These are phyloP conservation scores for Nakaseomyces bracarensis DNA, from an alignment of 1,139 yeast species.

Conservation along the genomic window DNA sequence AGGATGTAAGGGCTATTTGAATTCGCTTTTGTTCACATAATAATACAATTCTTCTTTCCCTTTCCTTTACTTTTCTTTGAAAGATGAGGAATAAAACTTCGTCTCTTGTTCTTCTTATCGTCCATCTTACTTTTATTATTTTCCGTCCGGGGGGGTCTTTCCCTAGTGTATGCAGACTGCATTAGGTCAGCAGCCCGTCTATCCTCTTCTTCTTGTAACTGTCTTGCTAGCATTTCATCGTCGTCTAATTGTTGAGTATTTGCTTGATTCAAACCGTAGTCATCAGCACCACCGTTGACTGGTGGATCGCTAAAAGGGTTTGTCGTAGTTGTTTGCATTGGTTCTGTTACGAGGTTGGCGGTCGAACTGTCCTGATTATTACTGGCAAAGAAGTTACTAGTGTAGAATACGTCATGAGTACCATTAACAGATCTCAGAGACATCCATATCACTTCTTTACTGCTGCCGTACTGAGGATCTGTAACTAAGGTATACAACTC, in stretches of 20 bases:
- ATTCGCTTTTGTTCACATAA: constrained; percentile 13
- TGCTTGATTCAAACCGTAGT: background rate
- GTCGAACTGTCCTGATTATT: constrained; percentile 5
- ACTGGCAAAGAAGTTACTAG: constrained; percentile 43
- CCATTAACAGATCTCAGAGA: constrained; percentile 61
- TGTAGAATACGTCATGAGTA: constrained; percentile 53
- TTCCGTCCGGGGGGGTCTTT: constrained; percentile 6
- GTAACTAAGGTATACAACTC: constrained; percentile 57
- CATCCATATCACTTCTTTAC: constrained; percentile 62
- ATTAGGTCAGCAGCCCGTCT: constrained; percentile 18
- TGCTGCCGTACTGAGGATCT: constrained; percentile 50
- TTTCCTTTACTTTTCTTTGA: constrained; percentile 11
- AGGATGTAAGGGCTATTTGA: background rate
- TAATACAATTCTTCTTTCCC: constrained; percentile 20
- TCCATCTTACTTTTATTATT: background rate
- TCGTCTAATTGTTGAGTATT: constrained; percentile 14
- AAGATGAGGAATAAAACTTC: constrained; percentile 1
- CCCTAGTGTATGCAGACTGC: constrained; percentile 9
- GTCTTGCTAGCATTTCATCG: constrained; percentile 29
- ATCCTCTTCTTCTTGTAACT: constrained; percentile 29
- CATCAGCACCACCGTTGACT: background rate
- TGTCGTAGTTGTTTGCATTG: constrained; percentile 12
- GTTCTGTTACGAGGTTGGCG: background rate
- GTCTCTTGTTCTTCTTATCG: constrained; percentile 6
- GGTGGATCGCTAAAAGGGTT: constrained; percentile 17